Evolutionary conservation across 345 rosid genomes (phyloP).

Genomic region (Psidium guajava): DNA sequence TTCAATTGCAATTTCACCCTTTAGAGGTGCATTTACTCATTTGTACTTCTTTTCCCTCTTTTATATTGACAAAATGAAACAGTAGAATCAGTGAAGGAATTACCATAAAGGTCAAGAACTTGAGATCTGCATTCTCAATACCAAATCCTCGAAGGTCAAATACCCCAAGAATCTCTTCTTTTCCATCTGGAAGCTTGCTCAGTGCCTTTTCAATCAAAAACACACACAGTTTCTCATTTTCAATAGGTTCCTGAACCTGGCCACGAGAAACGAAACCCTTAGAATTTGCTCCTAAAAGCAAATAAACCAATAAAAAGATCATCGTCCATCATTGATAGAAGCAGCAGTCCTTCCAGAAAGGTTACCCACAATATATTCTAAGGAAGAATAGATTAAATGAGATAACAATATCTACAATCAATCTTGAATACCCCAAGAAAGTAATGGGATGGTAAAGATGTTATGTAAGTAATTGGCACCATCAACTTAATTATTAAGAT

Average conservation of each 20-base stretch:
- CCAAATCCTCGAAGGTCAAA: constrained; percentile 74
- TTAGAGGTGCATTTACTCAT: not conserved
- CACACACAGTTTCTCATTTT: constrained; percentile 70
- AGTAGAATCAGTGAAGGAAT: not conserved
- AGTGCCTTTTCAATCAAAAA: constrained; percentile 72
- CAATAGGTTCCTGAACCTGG: constrained; percentile 59
- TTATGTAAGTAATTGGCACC: not conserved
- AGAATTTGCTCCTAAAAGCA: not conserved
- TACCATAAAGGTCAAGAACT: constrained; percentile 75
- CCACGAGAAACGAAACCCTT: not conserved
- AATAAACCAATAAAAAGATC: not conserved
- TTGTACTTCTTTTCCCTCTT: not conserved
- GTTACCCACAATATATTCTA: not conserved
- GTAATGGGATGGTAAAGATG: not conserved
- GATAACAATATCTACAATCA: not conserved
- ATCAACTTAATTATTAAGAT: not conserved
- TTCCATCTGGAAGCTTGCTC: constrained; percentile 55
- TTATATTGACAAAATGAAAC: not conserved
- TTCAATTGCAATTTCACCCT: not conserved
- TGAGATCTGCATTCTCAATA: constrained; percentile 58
- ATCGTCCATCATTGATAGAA: not conserved
- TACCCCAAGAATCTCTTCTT: constrained; percentile 65
- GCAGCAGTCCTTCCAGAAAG: not conserved
- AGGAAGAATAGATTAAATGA: not conserved
- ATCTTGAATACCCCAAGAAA: not conserved